Percentiles rank a stretch among this genome's conserved stretches.
These are phyloP conservation scores for Saccharomycopsis olivae DNA, from an alignment of 805 yeast genomes.

Conservation along the genomic window DNA sequence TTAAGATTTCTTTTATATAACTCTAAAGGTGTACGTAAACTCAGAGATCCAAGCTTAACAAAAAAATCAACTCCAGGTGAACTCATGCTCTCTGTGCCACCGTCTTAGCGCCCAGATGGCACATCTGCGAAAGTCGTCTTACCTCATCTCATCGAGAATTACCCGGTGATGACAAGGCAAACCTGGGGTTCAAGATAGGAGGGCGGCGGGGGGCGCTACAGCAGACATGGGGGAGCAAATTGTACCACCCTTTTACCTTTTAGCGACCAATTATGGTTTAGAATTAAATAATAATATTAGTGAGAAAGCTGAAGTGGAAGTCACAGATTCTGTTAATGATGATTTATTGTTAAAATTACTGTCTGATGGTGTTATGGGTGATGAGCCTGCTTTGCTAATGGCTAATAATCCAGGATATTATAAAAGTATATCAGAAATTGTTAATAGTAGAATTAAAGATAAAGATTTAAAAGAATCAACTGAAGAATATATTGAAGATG, in stretches of 20 bases:
- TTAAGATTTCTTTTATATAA: conserved; percentile 17
- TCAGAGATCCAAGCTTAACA: conserved; percentile 14
- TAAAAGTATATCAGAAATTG: neutral
- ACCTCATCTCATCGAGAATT: neutral
- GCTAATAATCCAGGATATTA: conserved; percentile 1
- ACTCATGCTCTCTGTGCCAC: no score
- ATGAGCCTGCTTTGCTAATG: neutral
- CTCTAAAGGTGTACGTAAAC: conserved; percentile 16
- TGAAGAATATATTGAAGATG: neutral
- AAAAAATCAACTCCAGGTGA: conserved; percentile 8
- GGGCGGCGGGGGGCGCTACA: neutral
- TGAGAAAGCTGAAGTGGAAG: no score
- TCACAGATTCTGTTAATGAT: no score
- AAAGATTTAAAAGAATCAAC: neutral
- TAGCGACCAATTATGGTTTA: conserved; percentile 12
- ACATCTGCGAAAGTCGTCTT: no score
- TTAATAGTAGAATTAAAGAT: neutral
- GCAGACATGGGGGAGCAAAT: conserved; percentile 5
- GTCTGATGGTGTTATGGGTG: conserved; percentile 11
- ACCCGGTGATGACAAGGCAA: no score
- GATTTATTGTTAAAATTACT: neutral
- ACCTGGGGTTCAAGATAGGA: no score
- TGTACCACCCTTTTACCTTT: conserved; percentile 10
- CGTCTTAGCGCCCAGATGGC: neutral
- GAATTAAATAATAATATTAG: no score